Percentiles rank a stretch among this genome's conserved stretches.
These are phyloP conservation scores for Atkinsonella hypoxylon DNA, from an alignment of 2,329 filamentous ascomycete genomes.

Conservation along the genomic window DNA sequence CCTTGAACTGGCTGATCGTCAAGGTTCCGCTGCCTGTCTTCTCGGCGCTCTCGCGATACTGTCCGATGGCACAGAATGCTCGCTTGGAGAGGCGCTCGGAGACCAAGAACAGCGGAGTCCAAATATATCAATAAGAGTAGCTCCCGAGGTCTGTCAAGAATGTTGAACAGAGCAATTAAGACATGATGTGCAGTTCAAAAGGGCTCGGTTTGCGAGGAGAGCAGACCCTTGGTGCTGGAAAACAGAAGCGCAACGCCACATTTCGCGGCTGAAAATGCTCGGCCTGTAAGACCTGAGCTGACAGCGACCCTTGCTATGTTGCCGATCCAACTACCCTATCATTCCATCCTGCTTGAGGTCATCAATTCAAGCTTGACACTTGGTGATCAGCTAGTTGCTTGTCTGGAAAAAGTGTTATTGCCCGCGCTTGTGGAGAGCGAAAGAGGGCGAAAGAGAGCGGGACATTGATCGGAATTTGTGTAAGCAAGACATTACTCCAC, in stretches of 20 bases:
- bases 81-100: neutral
- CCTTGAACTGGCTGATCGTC: neutral
- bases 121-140: neutral
- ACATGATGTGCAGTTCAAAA: neutral
- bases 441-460: too few relatives aligned
- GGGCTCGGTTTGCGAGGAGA: neutral
- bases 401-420: too few relatives aligned
- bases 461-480: too few relatives aligned
- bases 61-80: neutral
- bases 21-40: neutral
- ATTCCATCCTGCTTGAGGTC: neutral
- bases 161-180: neutral
- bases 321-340: neutral
- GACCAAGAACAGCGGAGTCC: neutral
- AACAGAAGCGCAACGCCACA: slow-evolving; percentile 1
- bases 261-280: slow-evolving; percentile 4
- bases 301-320: neutral
- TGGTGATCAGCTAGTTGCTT: too few relatives aligned
- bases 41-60: neutral
- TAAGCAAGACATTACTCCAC: too few relatives aligned
- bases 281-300: neutral
- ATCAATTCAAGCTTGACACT: neutral
- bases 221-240: neutral
- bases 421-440: too few relatives aligned
- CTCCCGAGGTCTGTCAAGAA: neutral